Base-by-base conservation (phyloP, 768 basidiomycete genomes). In the Mycena filopes region DNA sequence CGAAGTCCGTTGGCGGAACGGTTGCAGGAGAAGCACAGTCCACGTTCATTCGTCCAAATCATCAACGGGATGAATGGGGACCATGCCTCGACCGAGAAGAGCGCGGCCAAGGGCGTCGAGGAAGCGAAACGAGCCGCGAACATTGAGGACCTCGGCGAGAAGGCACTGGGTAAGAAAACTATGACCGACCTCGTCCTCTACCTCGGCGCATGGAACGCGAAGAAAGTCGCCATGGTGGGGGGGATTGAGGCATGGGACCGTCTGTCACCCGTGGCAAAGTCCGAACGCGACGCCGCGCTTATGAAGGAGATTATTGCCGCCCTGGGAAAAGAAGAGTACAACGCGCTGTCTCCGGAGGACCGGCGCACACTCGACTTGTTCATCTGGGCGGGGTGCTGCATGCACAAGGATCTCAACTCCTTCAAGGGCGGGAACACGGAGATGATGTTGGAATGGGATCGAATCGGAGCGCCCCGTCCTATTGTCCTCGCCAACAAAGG, bases 341-440 rank as follows among this genome's bases (percentile, higher is more conserved):
- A 72, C 6, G 15, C 20, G 16, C 49, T 77, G 18, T 49, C 68
- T 21, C 58, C 63, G 18, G 62, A 54, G 25, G 72, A 75, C 31
- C 58, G 63, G 42, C 50, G 49, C 29, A 31, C 26, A 7, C n/a
- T 75, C 1, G 53, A 73, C 13, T 66, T 79, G 1, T 81, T 81
- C 63, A 62, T 81, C 10, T 77, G 74, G 73, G 76, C 65, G 25
- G 79, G 78, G 2, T 81, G 80, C 66, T 77, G 75, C 47, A 79
- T 78, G 76, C 80, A 82, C 69, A 81, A 81, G 64, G 79, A 80
- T 29, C 68, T 71, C 46, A 82, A 81, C 55, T 65, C 68, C 8
- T 67, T 78, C 46, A 77, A 78, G 50, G 76, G 71, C 9, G 78
- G 78, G 0, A 69, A 71, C 46, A 29, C 28, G 12, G 68, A 62